Evolutionary conservation across 345 rosid genomes (phyloP).

Genomic region (Tarenaya hassleriana): DNA sequence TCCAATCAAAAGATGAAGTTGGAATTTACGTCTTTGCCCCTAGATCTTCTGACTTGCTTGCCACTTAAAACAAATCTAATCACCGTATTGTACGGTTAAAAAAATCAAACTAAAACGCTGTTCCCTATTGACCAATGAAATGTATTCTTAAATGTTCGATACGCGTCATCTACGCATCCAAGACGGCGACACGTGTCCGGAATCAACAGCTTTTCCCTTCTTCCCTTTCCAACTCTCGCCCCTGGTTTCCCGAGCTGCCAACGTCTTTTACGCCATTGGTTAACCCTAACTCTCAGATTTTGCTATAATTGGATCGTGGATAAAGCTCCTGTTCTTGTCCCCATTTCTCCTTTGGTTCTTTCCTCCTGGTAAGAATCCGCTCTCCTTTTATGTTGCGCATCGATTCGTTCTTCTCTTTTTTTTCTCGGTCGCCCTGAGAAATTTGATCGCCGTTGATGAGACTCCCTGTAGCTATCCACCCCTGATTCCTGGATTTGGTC

Average conservation of each 20-base stretch:
- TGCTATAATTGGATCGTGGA: conserved; percentile 21
- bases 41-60: conserved; percentile 12
- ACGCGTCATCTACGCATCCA: conserved; percentile 22
- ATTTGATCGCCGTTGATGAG: background rate
- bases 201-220: too few relatives aligned
- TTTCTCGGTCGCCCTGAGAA: background rate
- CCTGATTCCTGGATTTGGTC: conserved; percentile 18
- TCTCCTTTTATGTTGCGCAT: conserved; percentile 13
- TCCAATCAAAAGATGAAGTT: too few relatives aligned
- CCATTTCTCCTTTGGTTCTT: conserved; percentile 24
- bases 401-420: conserved; percentile 5
- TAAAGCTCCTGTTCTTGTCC: conserved; percentile 22
- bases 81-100: conserved; percentile 5
- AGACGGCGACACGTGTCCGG: conserved; percentile 28
- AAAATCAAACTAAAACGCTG: background rate
- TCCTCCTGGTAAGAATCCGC: conserved; percentile 34
- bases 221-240: conserved; percentile 1
- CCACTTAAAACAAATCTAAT: conserved; percentile 19
- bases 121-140: background rate
- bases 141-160: background rate
- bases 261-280: conserved; percentile 21
- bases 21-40: background rate
- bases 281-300: conserved; percentile 7
- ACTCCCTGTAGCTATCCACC: background rate
- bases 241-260: conserved; percentile 20